Conservation (phyloP, 768 basidiomycete species). For the Megacollybia marginata region DNA sequence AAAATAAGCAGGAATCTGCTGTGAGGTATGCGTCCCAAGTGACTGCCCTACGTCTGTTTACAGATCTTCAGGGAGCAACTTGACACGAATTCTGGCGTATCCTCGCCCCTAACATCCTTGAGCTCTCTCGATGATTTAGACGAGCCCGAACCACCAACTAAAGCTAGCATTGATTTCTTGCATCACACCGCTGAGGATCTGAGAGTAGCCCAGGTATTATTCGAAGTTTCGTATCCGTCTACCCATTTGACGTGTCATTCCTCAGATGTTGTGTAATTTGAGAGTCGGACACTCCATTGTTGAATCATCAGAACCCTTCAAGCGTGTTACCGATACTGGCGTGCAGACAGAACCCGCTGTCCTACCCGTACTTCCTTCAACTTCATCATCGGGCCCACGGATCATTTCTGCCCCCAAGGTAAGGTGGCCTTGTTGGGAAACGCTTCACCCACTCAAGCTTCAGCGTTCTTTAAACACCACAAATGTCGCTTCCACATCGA, state of each 20-base stretch:
- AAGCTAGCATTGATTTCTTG: constrained; percentile 27
- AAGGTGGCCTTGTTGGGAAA: not conserved
- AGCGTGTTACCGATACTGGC: not conserved
- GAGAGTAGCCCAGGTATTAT: constrained; percentile 49
- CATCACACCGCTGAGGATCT: constrained; percentile 20
- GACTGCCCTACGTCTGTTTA: not conserved
- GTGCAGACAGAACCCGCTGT: not conserved
- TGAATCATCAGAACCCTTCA: not conserved
- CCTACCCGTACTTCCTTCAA: not conserved
- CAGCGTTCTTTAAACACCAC: too few relatives aligned
- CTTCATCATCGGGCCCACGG: not conserved
- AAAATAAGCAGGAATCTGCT: constrained; percentile 17
- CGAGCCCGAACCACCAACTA: constrained; percentile 22
- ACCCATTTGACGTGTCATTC: constrained; percentile 6
- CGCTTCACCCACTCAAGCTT: too few relatives aligned
- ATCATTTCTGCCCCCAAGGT: not conserved
- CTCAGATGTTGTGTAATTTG: constrained; percentile 34
- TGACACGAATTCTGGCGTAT: constrained; percentile 42
- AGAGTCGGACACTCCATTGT: constrained; percentile 8
- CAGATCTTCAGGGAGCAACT: constrained; percentile 11
- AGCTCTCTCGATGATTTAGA: constrained; percentile 65
- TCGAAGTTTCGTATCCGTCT: constrained; percentile 1
- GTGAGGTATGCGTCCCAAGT: too few relatives aligned
- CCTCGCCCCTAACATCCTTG: constrained; percentile 68
- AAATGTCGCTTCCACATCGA: too few relatives aligned